phyloP scores from a whole-genome alignment of 2,329 filamentous ascomycete species.

The Trichoderma sp. region DNA sequence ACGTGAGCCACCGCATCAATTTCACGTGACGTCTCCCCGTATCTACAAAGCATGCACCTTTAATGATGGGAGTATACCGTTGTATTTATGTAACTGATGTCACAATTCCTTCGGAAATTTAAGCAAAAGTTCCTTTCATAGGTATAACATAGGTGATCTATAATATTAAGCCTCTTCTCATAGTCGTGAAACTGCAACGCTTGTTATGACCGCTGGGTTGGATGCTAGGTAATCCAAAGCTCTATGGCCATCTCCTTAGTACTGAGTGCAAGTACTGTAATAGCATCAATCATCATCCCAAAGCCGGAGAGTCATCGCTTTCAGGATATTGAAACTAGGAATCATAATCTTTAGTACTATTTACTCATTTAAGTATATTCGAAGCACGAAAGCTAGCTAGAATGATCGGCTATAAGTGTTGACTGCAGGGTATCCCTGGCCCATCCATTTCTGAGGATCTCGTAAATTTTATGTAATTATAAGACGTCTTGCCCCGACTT shows the following conservation, averaged over 20 bases:
- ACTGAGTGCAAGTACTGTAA: background rate
- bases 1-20: background rate
- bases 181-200: background rate
- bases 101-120: no score
- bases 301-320: background rate
- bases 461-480: background rate
- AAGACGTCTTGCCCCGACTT: background rate
- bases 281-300: background rate
- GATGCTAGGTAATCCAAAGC: background rate
- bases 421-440: background rate
- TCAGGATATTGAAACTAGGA: fast-evolving
- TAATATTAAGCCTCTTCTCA: background rate
- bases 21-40: background rate
- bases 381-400: background rate
- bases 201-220: background rate
- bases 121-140: background rate
- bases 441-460: background rate
- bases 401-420: background rate
- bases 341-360: background rate
- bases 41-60: background rate
- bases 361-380: background rate
- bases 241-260: background rate
- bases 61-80: background rate
- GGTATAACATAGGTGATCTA: background rate
- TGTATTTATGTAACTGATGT: no score